Conservation (phyloP, 306 rosid species). For the Cicer yamashitae region DNA sequence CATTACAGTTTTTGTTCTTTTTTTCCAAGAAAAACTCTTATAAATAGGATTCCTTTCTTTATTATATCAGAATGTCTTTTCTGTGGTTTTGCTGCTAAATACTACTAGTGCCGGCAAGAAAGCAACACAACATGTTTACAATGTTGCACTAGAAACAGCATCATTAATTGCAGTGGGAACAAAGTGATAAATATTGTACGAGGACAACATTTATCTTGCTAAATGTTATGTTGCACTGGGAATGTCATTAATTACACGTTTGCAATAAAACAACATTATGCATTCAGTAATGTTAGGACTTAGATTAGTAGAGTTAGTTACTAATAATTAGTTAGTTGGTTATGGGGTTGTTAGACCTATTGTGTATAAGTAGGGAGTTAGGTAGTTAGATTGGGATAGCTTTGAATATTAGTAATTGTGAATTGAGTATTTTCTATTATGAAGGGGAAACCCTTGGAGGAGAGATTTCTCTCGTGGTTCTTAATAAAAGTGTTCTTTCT, state of each 20-base stretch:
- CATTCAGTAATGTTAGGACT: no score
- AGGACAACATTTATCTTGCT: neutral
- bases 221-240: neutral
- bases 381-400: no score
- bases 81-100: slow-evolving; percentile 17
- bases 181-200: slow-evolving; percentile 13
- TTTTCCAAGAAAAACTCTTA: neutral
- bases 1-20: neutral
- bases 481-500: no score
- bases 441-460: no score
- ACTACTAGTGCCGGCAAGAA: slow-evolving; percentile 11
- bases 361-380: no score
- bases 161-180: slow-evolving; percentile 22
- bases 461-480: no score
- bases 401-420: no score
- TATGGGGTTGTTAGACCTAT: no score
- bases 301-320: no score
- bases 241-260: slow-evolving; percentile 18
- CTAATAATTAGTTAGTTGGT: no score
- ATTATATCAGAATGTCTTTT: neutral
- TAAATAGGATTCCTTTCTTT: slow-evolving; percentile 18
- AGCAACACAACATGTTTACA: slow-evolving; percentile 15
- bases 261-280: slow-evolving; percentile 2
- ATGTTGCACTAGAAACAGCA: slow-evolving; percentile 18
- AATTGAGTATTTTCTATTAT: no score